Base-by-base conservation (phyloP, 164 flowering plant genomes). In the Hamamelis virginiana region DNA sequence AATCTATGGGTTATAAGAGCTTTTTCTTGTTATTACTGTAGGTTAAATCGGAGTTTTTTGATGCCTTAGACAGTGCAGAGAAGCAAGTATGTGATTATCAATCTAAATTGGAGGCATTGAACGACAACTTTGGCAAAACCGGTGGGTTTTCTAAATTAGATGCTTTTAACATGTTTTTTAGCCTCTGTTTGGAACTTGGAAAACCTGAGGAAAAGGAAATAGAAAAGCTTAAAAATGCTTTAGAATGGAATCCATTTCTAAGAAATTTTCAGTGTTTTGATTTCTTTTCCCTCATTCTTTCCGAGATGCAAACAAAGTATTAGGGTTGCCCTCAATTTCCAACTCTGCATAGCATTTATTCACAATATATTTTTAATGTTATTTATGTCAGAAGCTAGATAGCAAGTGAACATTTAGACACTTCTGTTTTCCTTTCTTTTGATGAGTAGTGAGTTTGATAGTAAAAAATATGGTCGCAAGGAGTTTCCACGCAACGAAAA, bases 41-140 rank as follows among this genome's bases (percentile, higher is more conserved):
- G 97, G 98, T 94, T 1, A 94, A 92, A 75, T 67, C 97, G 0
- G 97, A 94, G 71, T 85, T 92, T 75, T 48, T 91, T n/a, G 98
- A 88, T 75, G 90, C 97, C 13, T 78, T 88, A 62, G 83, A 77
- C 66, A 84, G 72, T 67, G 92, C 91, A 28, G 97, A 89, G 84
- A 91, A 89, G 80, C 85, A 87, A 74, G 84, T 80, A 5, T 71
- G 48, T 27, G 89, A 91, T 72, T 88, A 77, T 69, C 78, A 87
- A 64, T 75, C 91, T 2, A 84, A 78, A 73, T 27, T 85, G 61
- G 89, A 89, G 77, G 75, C 73, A 0, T 64, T 89, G 57, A 85
- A 75, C 67, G 75, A 75, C 13, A 76, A 82, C 55, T 81, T 91
- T 47, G 19, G 65, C 51, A 83, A 82, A 74, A 74, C 85, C 38